These are phyloP conservation scores for Aspergillus wentii DNA, from an alignment of 495 filamentous ascomycete species.

Conservation along the genomic window DNA sequence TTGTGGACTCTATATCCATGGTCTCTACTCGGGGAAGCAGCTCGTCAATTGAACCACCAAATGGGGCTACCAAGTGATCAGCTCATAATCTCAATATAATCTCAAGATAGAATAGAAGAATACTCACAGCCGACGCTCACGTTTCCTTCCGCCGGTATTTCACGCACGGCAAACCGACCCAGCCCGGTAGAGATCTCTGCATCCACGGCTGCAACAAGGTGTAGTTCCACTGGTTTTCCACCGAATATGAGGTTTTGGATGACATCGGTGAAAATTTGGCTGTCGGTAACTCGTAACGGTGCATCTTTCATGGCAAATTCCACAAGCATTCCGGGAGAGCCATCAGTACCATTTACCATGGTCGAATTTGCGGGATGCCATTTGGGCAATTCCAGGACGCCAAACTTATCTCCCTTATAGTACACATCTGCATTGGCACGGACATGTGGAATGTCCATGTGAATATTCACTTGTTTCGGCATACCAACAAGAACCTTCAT, in stretches of 20 bases:
- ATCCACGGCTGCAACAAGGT: conserved; percentile 77
- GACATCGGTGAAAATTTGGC: conserved; percentile 67
- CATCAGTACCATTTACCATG: conserved; percentile 49
- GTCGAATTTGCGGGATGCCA: conserved; percentile 88
- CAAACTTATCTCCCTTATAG: conserved; percentile 70
- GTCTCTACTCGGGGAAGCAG: conserved; percentile 58
- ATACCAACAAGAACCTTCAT: conserved; percentile 71
- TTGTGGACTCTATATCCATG: conserved; percentile 65
- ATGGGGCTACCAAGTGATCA: conserved; percentile 30
- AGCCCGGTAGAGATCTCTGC: conserved; percentile 73
- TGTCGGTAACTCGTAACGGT: conserved; percentile 75
- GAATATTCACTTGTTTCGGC: conserved; percentile 82
- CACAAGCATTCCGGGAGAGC: conserved; percentile 59
- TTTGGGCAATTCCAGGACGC: conserved; percentile 65
- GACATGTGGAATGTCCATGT: conserved; percentile 67
- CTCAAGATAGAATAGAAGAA: conserved; percentile 8
- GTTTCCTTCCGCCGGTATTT: conserved; percentile 78
- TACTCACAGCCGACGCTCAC: conserved; percentile 84
- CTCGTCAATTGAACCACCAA: conserved; percentile 41
- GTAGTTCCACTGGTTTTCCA: conserved; percentile 55
- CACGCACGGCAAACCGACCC: conserved; percentile 70
- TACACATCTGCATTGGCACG: conserved; percentile 73
- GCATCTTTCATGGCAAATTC: conserved; percentile 69
- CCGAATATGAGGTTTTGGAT: conserved; percentile 73
- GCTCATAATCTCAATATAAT: conserved; percentile 13